Evolutionary conservation across 2,329 filamentous ascomycete species (phyloP).

Genomic region (Phialemonium atrogriseum): DNA sequence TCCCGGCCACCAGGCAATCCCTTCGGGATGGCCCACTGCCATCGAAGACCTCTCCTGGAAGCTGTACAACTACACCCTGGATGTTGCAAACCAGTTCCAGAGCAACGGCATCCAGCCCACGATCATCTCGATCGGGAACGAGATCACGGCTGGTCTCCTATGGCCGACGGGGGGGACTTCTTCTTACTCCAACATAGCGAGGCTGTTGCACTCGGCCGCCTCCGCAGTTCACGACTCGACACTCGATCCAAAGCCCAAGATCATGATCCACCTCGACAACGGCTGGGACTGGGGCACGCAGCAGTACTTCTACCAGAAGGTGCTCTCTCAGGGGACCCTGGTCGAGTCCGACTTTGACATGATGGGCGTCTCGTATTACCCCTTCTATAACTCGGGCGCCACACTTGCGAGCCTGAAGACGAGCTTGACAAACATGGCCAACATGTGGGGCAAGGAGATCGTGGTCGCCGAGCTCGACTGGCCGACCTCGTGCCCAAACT

Average conservation of each 20-base stretch:
- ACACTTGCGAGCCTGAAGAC: constrained; percentile 48
- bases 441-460: constrained; percentile 55
- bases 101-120: constrained; percentile 43
- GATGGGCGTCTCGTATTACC: constrained; percentile 67
- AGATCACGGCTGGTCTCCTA: constrained; percentile 59
- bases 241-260: constrained; percentile 49
- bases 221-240: constrained; percentile 56
- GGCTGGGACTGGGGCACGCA: constrained; percentile 65
- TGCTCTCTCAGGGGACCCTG: constrained; percentile 43
- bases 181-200: constrained; percentile 51
- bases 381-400: constrained; percentile 56
- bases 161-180: constrained; percentile 53
- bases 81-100: constrained; percentile 53
- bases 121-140: constrained; percentile 66
- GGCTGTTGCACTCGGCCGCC: constrained; percentile 55
- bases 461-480: constrained; percentile 66
- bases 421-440: constrained; percentile 50
- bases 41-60: constrained; percentile 51
- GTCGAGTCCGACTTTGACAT: constrained; percentile 53
- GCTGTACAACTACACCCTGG: constrained; percentile 61
- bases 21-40: constrained; percentile 53
- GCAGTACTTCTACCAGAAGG: constrained; percentile 49
- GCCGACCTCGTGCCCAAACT: constrained; percentile 55
- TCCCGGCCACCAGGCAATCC: constrained; percentile 52
- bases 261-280: constrained; percentile 69